A percentile compares a stretch with the other conserved stretches of the same genome.
These are phyloP conservation scores for Penicillium macrosclerotiorum DNA, from an alignment of 495 filamentous ascomycete species.

Conservation along the genomic window DNA sequence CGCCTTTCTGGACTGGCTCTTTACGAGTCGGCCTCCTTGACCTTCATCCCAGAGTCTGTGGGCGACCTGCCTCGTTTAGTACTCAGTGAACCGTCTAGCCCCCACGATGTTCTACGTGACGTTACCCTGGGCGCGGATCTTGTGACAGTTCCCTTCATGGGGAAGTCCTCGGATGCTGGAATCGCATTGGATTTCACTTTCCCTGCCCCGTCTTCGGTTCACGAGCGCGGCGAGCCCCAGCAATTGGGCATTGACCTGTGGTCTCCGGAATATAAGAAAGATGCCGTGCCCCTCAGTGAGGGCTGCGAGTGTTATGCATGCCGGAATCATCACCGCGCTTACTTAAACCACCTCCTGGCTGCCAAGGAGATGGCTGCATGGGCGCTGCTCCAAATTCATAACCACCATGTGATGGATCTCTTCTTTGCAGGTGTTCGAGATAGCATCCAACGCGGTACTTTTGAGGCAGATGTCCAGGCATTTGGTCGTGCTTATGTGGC, in stretches of 20 bases:
- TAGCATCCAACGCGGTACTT: conserved; percentile 58
- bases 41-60: conserved; percentile 57
- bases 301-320: conserved; percentile 83
- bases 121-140: conserved; percentile 76
- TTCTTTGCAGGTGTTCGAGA: conserved; percentile 73
- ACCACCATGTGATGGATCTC: conserved; percentile 63
- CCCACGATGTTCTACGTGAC: conserved; percentile 72
- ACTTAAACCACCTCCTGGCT: conserved; percentile 77
- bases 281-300: conserved; percentile 54
- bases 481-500: conserved; percentile 66
- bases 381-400: conserved; percentile 90
- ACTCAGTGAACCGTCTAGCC: conserved; percentile 62
- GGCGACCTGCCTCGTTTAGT: conserved; percentile 68
- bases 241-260: conserved; percentile 79
- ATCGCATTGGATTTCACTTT: conserved; percentile 82
- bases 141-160: conserved; percentile 72
- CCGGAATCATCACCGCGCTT: conserved; percentile 79
- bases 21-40: conserved; percentile 70
- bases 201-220: conserved; percentile 38
- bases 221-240: conserved; percentile 16
- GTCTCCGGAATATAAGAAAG: conserved; percentile 52
- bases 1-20: conserved; percentile 75
- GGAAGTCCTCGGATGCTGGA: conserved; percentile 74
- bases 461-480: conserved; percentile 52
- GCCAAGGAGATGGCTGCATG: conserved; percentile 97